Base-by-base conservation (phyloP, 1,284 basidiomycete genomes). In the Marasmius oreades region DNA sequence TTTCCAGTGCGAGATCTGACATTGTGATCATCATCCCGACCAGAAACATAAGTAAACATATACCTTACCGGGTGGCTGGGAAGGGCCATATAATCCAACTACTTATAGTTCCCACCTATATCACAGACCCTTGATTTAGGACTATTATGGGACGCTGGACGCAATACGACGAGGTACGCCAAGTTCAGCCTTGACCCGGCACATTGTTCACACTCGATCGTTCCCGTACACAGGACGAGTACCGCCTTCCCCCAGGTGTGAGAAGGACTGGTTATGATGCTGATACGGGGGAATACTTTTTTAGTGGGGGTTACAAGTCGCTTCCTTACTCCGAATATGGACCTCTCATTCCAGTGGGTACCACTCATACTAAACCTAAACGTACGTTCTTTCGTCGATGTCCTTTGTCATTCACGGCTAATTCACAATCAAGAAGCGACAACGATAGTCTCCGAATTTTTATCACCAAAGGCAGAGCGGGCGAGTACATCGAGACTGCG, bases 241-340 rank as follows among this genome's bases (percentile, higher is more conserved):
- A 53, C 20, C 39, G 52, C 3, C 33, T 53, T 33, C 52, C 52
- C n/a, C 42, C 24, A 18, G 52, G 52, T 6, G 16, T 53, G 10
- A 43, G 23, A 22, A 24, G 52, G 20, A 53, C 42, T n/a, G 52
- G 52, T 2, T 53, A 53, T 22, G 52, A 53, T 23, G 52, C 52
- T 2, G 52, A 53, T 34, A 53, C 52, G 31, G 52, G 52, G 23
- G 26, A 51, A 50, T 60, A 52, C 5, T 36, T 67, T 57, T 67
- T 66, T 55, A 67, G 61, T 44, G 69, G 61, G 37, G 64, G 53
- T 36, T 64, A 64, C 51, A 69, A 61, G 14, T 62, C 60, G 10
- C 16, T 18, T n/a, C 52, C 52, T 10, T 44, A 53, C 33, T n/a
- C 26, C 20, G 2, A 11, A n/a, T 42, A 42, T n/a, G 39, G 39